Conservation (phyloP, 257 asterid genomes). For the Lycium ferocissimum region DNA sequence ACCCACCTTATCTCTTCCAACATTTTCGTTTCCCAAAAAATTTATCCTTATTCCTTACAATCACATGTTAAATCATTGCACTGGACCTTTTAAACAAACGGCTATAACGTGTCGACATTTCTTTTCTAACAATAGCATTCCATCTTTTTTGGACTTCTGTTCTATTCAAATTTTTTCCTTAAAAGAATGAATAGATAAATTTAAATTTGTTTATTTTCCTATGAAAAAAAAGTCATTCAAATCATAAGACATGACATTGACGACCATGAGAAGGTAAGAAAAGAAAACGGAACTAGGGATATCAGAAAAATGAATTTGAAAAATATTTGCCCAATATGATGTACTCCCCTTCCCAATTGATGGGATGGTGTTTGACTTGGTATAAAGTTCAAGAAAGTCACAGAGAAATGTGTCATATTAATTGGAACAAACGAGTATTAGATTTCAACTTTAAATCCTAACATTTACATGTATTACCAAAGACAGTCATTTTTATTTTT, state of each 20-base stretch:
- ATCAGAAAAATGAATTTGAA: too few species aligned
- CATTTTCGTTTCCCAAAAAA: neutral
- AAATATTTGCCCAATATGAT: too few species aligned
- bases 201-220: neutral
- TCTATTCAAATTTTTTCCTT: neutral
- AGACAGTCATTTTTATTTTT: neutral
- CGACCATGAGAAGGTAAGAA: neutral
- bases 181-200: neutral
- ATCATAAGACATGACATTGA: neutral
- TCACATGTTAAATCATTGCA: neutral
- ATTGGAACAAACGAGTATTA: too few species aligned
- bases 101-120: neutral
- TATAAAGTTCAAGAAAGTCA: too few species aligned
- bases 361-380: too few species aligned
- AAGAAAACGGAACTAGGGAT: too few species aligned
- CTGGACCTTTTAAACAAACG: neutral
- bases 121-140: neutral
- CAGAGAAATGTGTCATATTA: too few species aligned
- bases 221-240: neutral
- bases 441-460: neutral
- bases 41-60: neutral
- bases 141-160: neutral
- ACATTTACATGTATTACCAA: neutral
- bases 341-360: too few species aligned
- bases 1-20: conserved; percentile 2